Conservation (phyloP, 2,329 filamentous ascomycete species). For the Basipetospora chlamydospora region DNA sequence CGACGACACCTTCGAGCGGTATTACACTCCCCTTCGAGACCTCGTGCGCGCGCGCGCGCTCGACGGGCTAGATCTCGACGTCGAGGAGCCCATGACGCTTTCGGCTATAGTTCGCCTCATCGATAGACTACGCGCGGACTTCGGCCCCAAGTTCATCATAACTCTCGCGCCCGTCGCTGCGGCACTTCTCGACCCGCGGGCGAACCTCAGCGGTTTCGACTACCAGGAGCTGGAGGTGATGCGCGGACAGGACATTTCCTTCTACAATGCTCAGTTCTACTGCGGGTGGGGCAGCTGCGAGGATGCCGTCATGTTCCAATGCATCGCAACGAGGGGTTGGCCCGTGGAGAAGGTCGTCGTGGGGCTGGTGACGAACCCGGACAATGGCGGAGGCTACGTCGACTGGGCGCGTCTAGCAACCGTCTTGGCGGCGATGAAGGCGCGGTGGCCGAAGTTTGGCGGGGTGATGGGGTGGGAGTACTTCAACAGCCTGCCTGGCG, state of each 20-base stretch:
- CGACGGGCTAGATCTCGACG: conserved; percentile 63
- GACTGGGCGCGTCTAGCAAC: conserved; percentile 29
- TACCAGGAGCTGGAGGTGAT: conserved; percentile 61
- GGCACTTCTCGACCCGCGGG: conserved; percentile 39
- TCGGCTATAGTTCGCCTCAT: conserved; percentile 51
- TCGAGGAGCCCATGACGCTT: conserved; percentile 64
- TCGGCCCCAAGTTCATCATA: conserved; percentile 57
- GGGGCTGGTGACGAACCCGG: conserved; percentile 66
- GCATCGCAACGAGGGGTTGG: conserved; percentile 50
- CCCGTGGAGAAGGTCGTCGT: conserved; percentile 58
- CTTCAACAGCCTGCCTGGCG: conserved; percentile 65
- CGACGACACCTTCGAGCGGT: conserved; percentile 50
- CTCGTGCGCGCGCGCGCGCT: conserved; percentile 47
- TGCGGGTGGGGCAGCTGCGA: conserved; percentile 62
- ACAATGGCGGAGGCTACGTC: conserved; percentile 49
- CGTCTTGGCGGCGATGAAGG: conserved; percentile 26
- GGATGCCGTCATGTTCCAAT: conserved; percentile 31
- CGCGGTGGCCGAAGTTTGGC: conserved; percentile 53
- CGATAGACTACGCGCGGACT: conserved; percentile 52
- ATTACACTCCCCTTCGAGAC: conserved; percentile 54
- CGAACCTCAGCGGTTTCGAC: conserved; percentile 66
- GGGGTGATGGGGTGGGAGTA: conserved; percentile 96
- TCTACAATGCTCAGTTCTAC: conserved; percentile 92
- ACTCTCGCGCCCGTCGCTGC: conserved; percentile 72
- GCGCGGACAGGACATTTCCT: conserved; percentile 52